These are phyloP conservation scores for Picochlorum sp. DNA, from an alignment of 139 green algal species.

Conservation along the genomic window DNA sequence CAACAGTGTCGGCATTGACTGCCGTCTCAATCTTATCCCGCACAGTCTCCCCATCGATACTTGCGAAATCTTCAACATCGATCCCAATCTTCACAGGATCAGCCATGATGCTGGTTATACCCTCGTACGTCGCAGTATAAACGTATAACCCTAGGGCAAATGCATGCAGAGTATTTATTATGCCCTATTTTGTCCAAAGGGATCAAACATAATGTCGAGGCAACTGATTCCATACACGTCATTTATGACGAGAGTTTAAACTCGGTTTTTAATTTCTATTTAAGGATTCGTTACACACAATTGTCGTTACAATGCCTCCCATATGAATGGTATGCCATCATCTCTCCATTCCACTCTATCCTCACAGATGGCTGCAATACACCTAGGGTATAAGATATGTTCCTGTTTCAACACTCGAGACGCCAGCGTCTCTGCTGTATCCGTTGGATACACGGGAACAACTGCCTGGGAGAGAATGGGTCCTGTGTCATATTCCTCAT, in stretches of 20 bases:
- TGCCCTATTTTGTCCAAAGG: too few relatives aligned
- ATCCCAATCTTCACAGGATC: too few relatives aligned
- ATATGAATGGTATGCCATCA: conserved; percentile 75
- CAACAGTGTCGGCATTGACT: conserved; percentile 15
- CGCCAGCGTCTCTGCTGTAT: conserved; percentile 71
- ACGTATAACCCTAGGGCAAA: too few relatives aligned
- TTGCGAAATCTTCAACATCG: conserved; percentile 12
- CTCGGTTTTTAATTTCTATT: too few relatives aligned
- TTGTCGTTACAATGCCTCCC: conserved; percentile 1
- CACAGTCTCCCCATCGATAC: conserved; percentile 5
- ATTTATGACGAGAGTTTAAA: too few relatives aligned
- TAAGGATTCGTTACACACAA: neutral
- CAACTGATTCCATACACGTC: too few relatives aligned
- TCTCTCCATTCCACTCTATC: conserved; percentile 79
- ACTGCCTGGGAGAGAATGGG: conserved; percentile 85
- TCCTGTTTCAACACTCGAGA: conserved; percentile 79
- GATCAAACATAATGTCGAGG: too few relatives aligned
- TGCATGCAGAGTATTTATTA: too few relatives aligned
- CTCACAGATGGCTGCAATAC: conserved; percentile 83
- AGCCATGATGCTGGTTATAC: too few relatives aligned
- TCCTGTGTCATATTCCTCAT: conserved; percentile 93
- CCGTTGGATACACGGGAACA: conserved; percentile 76
- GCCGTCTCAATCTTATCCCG: conserved; percentile 15
- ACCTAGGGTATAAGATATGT: conserved; percentile 78
- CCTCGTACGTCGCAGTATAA: too few relatives aligned